Evolutionary conservation across 495 filamentous ascomycete genomes (phyloP), one percentile per base, ranked within the genome.

Genomic region (Durotheca rogersii): DNA sequence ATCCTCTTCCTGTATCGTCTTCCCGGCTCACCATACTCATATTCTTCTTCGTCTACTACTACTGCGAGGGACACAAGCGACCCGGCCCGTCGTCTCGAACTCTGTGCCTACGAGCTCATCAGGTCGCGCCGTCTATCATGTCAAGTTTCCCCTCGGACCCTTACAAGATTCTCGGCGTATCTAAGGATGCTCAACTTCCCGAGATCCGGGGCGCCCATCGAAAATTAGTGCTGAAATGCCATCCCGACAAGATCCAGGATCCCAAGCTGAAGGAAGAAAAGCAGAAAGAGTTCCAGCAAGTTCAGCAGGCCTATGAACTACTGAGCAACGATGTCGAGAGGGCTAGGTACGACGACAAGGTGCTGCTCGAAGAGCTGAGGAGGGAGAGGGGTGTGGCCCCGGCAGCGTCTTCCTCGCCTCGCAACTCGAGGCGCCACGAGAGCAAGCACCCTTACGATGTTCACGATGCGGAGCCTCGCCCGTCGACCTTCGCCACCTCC

Each of bases 291-390:
- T 98, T 96, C 66, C 89, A 96, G 68, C 85, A 84, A 67, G 89
- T 97, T 23, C 92, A 96, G 67, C 80, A 90, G 53, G 89, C 93
- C 36, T 98, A 94, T 67, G 93, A 97, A 69, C 73, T 94, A 10
- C 80, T 98, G 34, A 89, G 83, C 62, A 87, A 96, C 64, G 86
- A 90, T 19, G 73, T 70, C 2, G 80, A 81, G 50, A 77, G 89
- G 54, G 58, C 72, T 41, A 81, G 80, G 48, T 94, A 96, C 69
- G 90, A 98, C 67, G 81, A 88, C 21, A 79, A 85, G 63, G 76
- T 86, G 30, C 79, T 75, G 60, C 67, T 92, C 31, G 65, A 70
- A 33, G 77, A 87, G 66, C 50, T 72, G 56, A 66, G 38, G 39
- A 68, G 64, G 64, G 68, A 62, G 17, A 67, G 62, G 35, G 50